phyloP scores from a whole-genome alignment of 176 grass and related monocot genomes.

The Elymus sibiricus region DNA sequence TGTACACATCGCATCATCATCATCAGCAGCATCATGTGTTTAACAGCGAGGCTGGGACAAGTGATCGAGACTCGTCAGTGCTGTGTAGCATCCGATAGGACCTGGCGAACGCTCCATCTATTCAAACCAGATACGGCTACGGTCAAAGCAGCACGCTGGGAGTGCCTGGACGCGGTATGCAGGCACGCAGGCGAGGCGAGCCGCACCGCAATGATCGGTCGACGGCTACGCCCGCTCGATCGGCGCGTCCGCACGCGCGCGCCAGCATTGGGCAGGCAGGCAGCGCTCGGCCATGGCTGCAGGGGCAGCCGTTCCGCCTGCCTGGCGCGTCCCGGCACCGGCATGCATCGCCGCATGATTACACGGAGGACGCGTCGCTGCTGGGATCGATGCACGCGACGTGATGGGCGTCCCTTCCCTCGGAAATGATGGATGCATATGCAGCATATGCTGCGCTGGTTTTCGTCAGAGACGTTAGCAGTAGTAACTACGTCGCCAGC shows the following conservation, averaged over 20 bases:
- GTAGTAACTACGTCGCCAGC: background rate
- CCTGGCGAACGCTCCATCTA: background rate
- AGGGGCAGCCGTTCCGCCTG: background rate
- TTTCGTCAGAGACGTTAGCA: background rate
- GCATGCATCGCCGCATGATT: slow-evolving; percentile 40
- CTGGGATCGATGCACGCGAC: slow-evolving; percentile 19
- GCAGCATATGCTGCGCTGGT: background rate
- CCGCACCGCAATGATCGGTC: slow-evolving; percentile 37
- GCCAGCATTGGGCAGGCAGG: background rate
- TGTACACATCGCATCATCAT: too few species aligned
- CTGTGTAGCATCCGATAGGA: background rate
- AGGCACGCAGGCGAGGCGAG: background rate
- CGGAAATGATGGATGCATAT: slow-evolving; percentile 24
- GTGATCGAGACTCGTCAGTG: background rate
- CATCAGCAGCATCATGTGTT: too few species aligned
- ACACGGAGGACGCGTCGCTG: background rate
- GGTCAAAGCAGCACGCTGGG: slow-evolving; percentile 30
- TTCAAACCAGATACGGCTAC: slow-evolving; percentile 9
- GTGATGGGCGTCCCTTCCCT: background rate
- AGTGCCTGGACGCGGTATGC: background rate
- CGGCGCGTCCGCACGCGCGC: background rate
- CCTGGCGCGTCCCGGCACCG: background rate
- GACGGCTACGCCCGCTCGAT: background rate
- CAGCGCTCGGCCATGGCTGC: too few species aligned
- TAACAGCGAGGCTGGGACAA: too few species aligned